These are phyloP conservation scores for Pichia norvegensis DNA, from an alignment of 1,139 yeast genomes.

Conservation along the genomic window DNA sequence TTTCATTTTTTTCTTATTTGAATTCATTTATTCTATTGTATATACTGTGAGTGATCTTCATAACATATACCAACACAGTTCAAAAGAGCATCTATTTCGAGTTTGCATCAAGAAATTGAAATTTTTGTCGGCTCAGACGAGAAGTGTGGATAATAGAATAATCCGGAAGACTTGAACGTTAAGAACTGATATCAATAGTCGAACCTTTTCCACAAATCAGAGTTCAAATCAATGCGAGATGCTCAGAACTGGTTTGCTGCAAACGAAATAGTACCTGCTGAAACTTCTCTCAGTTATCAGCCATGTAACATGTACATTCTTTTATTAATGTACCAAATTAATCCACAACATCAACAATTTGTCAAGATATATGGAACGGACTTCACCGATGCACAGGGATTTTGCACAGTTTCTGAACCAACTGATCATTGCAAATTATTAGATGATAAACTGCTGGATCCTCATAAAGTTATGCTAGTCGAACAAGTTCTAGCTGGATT, in stretches of 20 bases:
- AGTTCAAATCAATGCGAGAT: background rate
- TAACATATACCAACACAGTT: no score
- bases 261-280: background rate
- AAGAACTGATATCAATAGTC: no score
- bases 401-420: background rate
- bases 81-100: no score
- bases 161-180: no score
- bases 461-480: slow-evolving; percentile 7
- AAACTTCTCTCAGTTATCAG: background rate
- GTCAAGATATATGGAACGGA: slow-evolving; percentile 16
- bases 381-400: slow-evolving; percentile 13
- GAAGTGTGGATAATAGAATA: no score
- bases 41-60: no score
- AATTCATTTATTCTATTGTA: no score
- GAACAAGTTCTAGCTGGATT: slow-evolving; percentile 7
- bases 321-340: slow-evolving; percentile 2
- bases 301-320: slow-evolving; percentile 7
- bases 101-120: no score
- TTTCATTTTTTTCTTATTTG: slow-evolving; percentile 5
- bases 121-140: no score
- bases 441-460: slow-evolving; percentile 2
- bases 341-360: slow-evolving; percentile 1
- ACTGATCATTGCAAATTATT: slow-evolving; percentile 8
- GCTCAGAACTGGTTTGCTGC: background rate
- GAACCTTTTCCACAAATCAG: background rate